Evolutionary conservation across 768 basidiomycete species (phyloP).

Genomic region (Tricholoma matsutake): DNA sequence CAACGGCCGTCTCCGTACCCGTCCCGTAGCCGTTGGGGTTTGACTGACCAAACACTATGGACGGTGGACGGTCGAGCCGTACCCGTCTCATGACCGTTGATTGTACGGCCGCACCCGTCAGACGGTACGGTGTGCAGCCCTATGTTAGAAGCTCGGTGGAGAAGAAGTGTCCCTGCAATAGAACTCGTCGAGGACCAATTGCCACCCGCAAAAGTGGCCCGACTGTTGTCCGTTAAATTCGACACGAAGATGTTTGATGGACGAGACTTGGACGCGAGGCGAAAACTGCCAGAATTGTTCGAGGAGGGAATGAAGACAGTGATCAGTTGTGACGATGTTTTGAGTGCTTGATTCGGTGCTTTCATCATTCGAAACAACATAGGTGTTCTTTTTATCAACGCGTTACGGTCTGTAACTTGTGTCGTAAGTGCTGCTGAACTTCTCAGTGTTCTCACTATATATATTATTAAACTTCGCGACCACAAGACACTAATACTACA

Average conservation of each 20-base stretch:
- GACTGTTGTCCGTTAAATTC: not conserved
- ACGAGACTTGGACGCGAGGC: not conserved
- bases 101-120: too few relatives aligned
- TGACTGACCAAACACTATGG: too few relatives aligned
- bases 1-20: too few relatives aligned
- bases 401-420: not conserved
- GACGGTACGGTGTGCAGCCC: too few relatives aligned
- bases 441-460: too few relatives aligned
- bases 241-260: not conserved
- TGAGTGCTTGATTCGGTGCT: not conserved
- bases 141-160: conserved; percentile 12
- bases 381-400: not conserved
- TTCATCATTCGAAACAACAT: not conserved
- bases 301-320: not conserved
- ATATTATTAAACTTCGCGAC: too few relatives aligned
- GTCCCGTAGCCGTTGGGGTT: too few relatives aligned
- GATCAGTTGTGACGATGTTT: not conserved
- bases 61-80: too few relatives aligned
- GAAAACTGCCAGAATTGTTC: not conserved
- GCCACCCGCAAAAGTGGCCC: not conserved
- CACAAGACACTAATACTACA: too few relatives aligned
- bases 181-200: not conserved
- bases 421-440: too few relatives aligned
- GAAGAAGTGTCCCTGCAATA: not conserved
- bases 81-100: too few relatives aligned